Evolutionary conservation across 2,329 filamentous ascomycete species (phyloP).

Genomic region (Moelleriella libera): DNA sequence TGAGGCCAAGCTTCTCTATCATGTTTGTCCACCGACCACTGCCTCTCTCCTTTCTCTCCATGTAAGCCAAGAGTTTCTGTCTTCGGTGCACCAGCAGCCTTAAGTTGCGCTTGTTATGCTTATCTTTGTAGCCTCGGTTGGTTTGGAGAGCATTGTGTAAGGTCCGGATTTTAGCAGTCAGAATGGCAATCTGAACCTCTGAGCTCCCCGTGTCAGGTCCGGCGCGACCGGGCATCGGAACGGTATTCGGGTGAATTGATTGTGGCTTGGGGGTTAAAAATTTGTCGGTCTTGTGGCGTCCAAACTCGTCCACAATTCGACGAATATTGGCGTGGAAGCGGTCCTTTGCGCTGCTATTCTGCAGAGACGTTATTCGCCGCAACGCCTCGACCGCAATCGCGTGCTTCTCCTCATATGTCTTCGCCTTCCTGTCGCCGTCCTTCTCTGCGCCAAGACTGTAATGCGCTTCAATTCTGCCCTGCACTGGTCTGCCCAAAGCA

Average conservation of each 20-base stretch:
- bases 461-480: slow-evolving; percentile 18
- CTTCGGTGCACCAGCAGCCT: slow-evolving; percentile 73
- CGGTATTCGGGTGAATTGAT: slow-evolving; percentile 24
- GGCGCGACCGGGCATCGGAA: slow-evolving; percentile 40
- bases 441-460: slow-evolving; percentile 26
- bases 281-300: slow-evolving; percentile 76
- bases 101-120: slow-evolving; percentile 86
- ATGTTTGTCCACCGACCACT: slow-evolving; percentile 82
- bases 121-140: slow-evolving; percentile 64
- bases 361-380: slow-evolving; percentile 61
- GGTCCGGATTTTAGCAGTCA: slow-evolving; percentile 85
- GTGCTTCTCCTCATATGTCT: slow-evolving; percentile 41
- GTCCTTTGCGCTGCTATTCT: slow-evolving; percentile 66
- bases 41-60: slow-evolving; percentile 80
- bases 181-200: slow-evolving; percentile 93
- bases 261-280: slow-evolving; percentile 48
- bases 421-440: slow-evolving; percentile 11
- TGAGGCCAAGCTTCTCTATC: slow-evolving; percentile 71
- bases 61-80: slow-evolving; percentile 77
- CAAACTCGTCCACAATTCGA: slow-evolving; percentile 76
- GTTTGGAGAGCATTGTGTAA: slow-evolving; percentile 58
- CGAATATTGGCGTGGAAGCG: slow-evolving; percentile 68
- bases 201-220: slow-evolving; percentile 89
- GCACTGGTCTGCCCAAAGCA: slow-evolving; percentile 46
- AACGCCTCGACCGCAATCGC: slow-evolving; percentile 61